phyloP scores from a whole-genome alignment of 371 early-diverging fungal genomes.

The Mortierella sp. region DNA sequence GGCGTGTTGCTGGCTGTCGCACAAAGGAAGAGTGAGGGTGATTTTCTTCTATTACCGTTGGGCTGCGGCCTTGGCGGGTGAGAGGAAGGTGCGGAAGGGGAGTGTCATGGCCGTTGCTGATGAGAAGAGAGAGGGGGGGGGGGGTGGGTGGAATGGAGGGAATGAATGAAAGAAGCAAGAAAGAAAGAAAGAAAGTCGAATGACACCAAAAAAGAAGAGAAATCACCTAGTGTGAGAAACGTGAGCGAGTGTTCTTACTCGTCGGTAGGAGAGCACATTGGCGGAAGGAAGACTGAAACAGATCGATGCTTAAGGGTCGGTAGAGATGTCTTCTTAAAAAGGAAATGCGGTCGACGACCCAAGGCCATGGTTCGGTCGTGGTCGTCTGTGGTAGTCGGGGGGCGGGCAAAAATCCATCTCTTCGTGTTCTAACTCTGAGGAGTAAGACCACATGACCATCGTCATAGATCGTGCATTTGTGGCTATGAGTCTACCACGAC shows the following conservation, averaged over 20 bases:
- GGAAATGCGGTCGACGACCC: not conserved
- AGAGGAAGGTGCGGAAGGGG: conserved; percentile 27
- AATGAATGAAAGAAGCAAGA: not conserved
- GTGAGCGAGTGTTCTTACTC: not conserved
- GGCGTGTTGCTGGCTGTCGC: not conserved
- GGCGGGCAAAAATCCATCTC: too few relatives aligned
- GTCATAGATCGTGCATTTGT: too few relatives aligned
- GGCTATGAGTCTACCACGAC: too few relatives aligned
- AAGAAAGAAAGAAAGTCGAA: not conserved
- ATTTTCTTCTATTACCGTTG: conserved; percentile 25
- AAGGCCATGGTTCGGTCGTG: too few relatives aligned
- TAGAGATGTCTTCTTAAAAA: not conserved
- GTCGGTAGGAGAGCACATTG: not conserved
- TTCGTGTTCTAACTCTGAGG: too few relatives aligned
- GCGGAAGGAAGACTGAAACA: too few relatives aligned
- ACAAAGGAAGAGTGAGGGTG: not conserved
- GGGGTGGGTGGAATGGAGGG: not conserved
- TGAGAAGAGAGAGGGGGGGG: not conserved
- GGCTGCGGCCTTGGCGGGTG: conserved; percentile 25
- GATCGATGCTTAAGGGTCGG: too few relatives aligned
- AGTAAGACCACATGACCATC: too few relatives aligned
- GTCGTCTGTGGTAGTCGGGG: too few relatives aligned
- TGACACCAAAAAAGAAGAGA: not conserved
- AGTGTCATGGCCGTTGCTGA: conserved; percentile 6
- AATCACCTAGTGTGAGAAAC: not conserved